phyloP scores from a whole-genome alignment of 2,329 filamentous ascomycete species.

The Zelopaecilomyces penicillatus region DNA sequence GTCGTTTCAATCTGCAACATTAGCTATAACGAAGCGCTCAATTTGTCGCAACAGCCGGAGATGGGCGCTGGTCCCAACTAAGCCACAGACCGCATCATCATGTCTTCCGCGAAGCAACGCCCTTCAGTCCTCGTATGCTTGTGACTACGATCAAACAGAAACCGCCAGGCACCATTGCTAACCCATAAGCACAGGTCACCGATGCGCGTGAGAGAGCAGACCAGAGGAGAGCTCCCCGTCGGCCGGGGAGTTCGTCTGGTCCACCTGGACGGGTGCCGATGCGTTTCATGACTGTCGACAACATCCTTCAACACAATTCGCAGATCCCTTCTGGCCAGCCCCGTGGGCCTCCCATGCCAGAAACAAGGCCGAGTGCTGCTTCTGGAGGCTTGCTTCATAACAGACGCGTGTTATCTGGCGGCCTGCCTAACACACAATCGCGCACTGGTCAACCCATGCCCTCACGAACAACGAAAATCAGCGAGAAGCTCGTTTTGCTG shows the following conservation, averaged over 20 bases:
- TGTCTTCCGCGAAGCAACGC: conserved; percentile 44
- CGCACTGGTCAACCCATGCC: conserved; percentile 57
- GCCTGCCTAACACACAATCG: conserved; percentile 31
- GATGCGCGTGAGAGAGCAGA: conserved; percentile 29
- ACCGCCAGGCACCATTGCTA: neutral
- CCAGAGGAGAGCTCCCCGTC: conserved; percentile 23
- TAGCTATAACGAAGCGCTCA: too few species aligned
- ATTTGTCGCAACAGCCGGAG: too few species aligned
- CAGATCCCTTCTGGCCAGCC: conserved; percentile 94
- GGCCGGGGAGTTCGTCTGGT: conserved; percentile 23
- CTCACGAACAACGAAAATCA: conserved; percentile 84
- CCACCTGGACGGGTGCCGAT: conserved; percentile 38
- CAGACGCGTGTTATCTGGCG: conserved; percentile 26
- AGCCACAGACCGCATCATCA: conserved; percentile 12
- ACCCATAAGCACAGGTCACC: conserved; percentile 23
- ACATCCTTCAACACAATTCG: conserved; percentile 85
- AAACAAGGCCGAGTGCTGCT: conserved; percentile 21
- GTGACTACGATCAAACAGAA: conserved; percentile 9
- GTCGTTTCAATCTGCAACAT: too few species aligned
- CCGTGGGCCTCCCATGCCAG: conserved; percentile 55
- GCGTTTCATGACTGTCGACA: conserved; percentile 84
- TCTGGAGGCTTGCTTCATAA: conserved; percentile 9
- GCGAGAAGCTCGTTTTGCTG: conserved; percentile 90
- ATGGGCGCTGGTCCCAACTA: too few species aligned
- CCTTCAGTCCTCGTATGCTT: conserved; percentile 50